A percentile compares a stretch with the other conserved stretches of the same genome.
These are phyloP conservation scores for Gossypium turneri DNA, from an alignment of 345 rosid genomes.

Conservation along the genomic window DNA sequence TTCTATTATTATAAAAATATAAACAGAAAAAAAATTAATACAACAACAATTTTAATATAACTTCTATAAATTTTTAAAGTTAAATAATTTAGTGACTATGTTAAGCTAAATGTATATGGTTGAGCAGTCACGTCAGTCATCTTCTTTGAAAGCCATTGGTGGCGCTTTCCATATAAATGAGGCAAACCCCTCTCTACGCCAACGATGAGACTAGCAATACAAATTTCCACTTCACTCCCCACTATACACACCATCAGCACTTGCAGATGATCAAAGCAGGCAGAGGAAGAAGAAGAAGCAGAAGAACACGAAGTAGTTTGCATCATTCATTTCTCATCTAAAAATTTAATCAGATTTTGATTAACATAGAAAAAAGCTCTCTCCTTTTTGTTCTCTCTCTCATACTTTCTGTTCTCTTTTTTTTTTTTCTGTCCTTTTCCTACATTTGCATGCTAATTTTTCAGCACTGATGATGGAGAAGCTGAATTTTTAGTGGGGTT, in stretches of 20 bases:
- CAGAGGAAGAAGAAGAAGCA: too few species aligned
- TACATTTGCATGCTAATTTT: neutral
- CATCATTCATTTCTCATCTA: neutral
- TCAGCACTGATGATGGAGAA: neutral
- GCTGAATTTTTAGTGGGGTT: neutral
- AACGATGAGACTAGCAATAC: too few species aligned
- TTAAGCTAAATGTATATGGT: neutral
- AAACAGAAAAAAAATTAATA: too few species aligned
- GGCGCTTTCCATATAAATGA: too few species aligned
- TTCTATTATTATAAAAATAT: too few species aligned
- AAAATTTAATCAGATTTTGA: too few species aligned
- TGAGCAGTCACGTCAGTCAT: neutral
- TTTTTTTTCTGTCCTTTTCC: neutral
- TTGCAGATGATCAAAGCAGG: neutral
- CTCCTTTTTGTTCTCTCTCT: neutral
- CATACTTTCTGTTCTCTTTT: neutral
- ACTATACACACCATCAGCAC: neutral
- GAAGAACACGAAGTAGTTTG: neutral
- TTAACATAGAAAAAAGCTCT: too few species aligned
- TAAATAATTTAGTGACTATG: neutral
- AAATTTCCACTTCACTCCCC: neutral
- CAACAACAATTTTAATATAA: too few species aligned
- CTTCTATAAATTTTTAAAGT: too few species aligned
- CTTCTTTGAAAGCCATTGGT: too few species aligned
- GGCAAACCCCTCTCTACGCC: too few species aligned